Conservation (phyloP, 805 yeast species). For the Saccharomycopsis malanga region DNA sequence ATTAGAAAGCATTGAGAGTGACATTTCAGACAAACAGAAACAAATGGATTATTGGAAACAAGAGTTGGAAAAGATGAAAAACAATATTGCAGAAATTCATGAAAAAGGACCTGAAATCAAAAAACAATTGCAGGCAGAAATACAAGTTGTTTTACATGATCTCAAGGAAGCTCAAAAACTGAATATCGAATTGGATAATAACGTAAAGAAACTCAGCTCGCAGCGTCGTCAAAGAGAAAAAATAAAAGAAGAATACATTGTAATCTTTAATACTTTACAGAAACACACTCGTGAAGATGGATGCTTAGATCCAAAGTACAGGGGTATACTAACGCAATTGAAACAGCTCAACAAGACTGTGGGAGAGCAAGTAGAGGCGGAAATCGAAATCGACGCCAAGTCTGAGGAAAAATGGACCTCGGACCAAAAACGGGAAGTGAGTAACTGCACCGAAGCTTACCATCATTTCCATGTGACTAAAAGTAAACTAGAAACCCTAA, state of each 20-base stretch:
- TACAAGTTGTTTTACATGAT: slow-evolving; percentile 1
- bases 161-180: neutral
- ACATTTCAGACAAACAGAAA: neutral
- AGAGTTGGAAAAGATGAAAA: slow-evolving; percentile 1
- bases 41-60: slow-evolving; percentile 14
- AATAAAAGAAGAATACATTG: slow-evolving; percentile 4
- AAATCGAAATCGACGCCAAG: slow-evolving; percentile 6
- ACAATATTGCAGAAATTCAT: slow-evolving; percentile 1
- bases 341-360: neutral
- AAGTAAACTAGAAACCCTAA: slow-evolving; percentile 7
- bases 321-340: neutral
- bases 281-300: slow-evolving; percentile 15
- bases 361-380: neutral
- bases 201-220: neutral
- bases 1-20: neutral
- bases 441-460: slow-evolving; percentile 9
- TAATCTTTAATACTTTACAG: slow-evolving; percentile 1
- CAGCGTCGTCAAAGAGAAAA: slow-evolving; percentile 11
- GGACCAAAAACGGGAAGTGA: slow-evolving; percentile 11
- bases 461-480: slow-evolving; percentile 2
- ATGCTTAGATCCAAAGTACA: neutral
- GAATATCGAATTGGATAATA: slow-evolving; percentile 9
- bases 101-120: neutral
- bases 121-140: neutral
- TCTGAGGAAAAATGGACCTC: slow-evolving; percentile 8